Evolutionary conservation across 2,329 filamentous ascomycete species (phyloP).

Genomic region (Dichotomopilus funicola): DNA sequence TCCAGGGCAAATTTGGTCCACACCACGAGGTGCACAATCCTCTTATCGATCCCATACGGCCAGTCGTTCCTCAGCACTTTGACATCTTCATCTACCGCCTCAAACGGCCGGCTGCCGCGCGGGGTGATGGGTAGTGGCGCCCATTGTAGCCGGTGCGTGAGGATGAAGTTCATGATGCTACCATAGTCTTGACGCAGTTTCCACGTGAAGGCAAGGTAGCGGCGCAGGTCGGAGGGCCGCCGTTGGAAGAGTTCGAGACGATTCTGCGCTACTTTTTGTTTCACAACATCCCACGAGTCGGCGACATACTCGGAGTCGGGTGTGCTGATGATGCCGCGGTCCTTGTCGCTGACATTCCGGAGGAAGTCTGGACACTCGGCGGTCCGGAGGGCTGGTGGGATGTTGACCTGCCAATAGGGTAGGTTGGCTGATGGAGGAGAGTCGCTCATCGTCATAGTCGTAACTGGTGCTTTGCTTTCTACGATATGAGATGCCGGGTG

Average conservation of each 20-base stretch:
- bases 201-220: conserved; percentile 66
- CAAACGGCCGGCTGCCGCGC: conserved; percentile 35
- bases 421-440: not conserved
- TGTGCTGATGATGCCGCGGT: conserved; percentile 61
- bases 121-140: conserved; percentile 32
- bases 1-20: conserved; percentile 86
- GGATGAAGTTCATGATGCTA: conserved; percentile 70
- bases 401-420: conserved; percentile 80
- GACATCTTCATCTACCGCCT: conserved; percentile 45
- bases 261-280: conserved; percentile 55
- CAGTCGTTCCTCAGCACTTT: conserved; percentile 85
- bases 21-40: conserved; percentile 78
- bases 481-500: too few relatives aligned
- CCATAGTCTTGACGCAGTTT: conserved; percentile 62
- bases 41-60: conserved; percentile 77
- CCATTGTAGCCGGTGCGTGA: conserved; percentile 67
- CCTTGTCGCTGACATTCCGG: conserved; percentile 56
- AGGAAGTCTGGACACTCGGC: conserved; percentile 67
- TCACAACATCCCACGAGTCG: conserved; percentile 65
- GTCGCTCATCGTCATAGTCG: too few relatives aligned
- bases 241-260: conserved; percentile 71
- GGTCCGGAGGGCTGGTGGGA: conserved; percentile 56
- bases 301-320: conserved; percentile 59
- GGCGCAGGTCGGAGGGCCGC: conserved; percentile 67
- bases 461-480: too few relatives aligned